phyloP scores from a whole-genome alignment of 345 rosid genomes.

The Corymbia maculata region DNA sequence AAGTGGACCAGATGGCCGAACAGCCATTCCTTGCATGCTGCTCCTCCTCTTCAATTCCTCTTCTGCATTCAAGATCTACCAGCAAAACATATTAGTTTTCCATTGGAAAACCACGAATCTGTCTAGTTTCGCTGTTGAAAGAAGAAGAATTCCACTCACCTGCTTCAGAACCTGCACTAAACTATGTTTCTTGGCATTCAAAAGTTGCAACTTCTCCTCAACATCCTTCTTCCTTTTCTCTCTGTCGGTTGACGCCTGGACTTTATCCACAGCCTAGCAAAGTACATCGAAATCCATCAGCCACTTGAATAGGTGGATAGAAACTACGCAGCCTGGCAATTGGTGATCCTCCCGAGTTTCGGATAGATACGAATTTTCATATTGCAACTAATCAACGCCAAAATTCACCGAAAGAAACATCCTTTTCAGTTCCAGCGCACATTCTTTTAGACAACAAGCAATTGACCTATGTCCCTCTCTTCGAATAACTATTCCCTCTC shows the following conservation, averaged over 20 bases:
- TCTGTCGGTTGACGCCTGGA: constrained; percentile 18
- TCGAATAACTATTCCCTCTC: neutral
- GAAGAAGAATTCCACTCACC: constrained; percentile 17
- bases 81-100: neutral
- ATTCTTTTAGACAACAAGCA: neutral
- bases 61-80: constrained; percentile 75
- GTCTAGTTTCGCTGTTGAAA: neutral
- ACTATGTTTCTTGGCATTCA: constrained; percentile 82
- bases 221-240: constrained; percentile 56
- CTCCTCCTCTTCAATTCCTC: constrained; percentile 77
- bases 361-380: neutral
- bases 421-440: neutral
- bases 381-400: neutral
- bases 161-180: constrained; percentile 87
- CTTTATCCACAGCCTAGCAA: constrained; percentile 26
- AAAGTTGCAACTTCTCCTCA: constrained; percentile 58
- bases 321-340: neutral
- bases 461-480: accelerated
- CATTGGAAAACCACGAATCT: neutral
- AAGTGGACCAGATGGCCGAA: constrained; percentile 48
- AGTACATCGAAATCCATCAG: neutral
- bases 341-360: neutral
- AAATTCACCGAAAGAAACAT: neutral
- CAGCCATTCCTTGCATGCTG: constrained; percentile 30
- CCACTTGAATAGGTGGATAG: neutral